phyloP scores from a whole-genome alignment of 2,329 filamentous ascomycete species.

The Cladosporium sp. region DNA sequence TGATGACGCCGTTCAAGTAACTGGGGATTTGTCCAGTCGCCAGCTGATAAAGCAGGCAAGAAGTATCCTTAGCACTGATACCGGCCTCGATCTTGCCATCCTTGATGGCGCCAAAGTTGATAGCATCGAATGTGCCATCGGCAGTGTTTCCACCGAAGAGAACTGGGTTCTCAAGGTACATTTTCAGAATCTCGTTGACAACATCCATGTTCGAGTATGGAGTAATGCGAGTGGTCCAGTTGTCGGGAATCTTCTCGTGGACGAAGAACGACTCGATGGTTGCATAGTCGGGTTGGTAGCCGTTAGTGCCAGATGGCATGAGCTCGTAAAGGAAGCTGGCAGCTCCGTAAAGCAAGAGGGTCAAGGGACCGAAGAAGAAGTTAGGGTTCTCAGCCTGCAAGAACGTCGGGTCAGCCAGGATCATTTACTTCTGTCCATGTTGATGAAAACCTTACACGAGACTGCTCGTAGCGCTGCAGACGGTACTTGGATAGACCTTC shows the following conservation, averaged over 20 bases:
- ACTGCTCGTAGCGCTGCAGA: conserved; percentile 43
- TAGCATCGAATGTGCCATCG: conserved; percentile 39
- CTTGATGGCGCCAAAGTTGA: conserved; percentile 42
- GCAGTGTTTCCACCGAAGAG: conserved; percentile 47
- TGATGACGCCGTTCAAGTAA: conserved; percentile 39
- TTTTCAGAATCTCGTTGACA: conserved; percentile 41
- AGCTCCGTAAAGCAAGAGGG: conserved; percentile 44
- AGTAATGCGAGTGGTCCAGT: conserved; percentile 41
- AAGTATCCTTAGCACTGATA: conserved; percentile 31
- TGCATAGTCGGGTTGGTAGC: conserved; percentile 36
- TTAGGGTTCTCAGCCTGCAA: conserved; percentile 38
- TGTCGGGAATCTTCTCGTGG: conserved; percentile 43
- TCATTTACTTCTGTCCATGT: not conserved
- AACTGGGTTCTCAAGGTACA: conserved; percentile 46
- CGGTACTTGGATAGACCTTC: conserved; percentile 42
- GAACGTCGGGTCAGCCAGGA: not conserved
- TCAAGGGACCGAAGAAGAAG: conserved; percentile 46
- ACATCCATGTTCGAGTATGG: conserved; percentile 42
- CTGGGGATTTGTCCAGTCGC: conserved; percentile 41
- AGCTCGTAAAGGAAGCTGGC: conserved; percentile 48
- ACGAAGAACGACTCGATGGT: conserved; percentile 44
- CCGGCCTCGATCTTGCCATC: conserved; percentile 39
- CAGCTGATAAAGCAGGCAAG: conserved; percentile 49
- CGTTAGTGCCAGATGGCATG: conserved; percentile 39
- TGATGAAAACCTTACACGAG: conserved; percentile 19